These are phyloP conservation scores for Berberis vulgaris DNA, from an alignment of 164 flowering plant species.

Conservation along the genomic window DNA sequence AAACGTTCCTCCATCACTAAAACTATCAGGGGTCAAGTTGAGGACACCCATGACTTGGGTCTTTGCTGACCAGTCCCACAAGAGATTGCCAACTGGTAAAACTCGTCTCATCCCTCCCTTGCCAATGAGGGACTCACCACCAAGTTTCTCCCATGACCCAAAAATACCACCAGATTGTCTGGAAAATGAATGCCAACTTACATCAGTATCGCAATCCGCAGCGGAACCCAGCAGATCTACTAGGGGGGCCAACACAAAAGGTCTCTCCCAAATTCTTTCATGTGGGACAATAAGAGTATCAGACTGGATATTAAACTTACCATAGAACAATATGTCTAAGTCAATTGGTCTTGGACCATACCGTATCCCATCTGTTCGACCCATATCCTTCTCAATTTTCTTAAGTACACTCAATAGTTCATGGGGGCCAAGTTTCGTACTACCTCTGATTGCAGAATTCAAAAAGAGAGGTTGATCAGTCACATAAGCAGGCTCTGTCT, in stretches of 20 bases:
- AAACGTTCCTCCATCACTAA: slow-evolving; percentile 89
- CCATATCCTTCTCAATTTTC: slow-evolving; percentile 76
- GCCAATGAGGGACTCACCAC: slow-evolving; percentile 71
- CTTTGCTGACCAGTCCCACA: slow-evolving; percentile 81
- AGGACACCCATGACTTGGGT: slow-evolving; percentile 84
- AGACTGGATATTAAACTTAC: slow-evolving; percentile 51
- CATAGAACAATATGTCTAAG: slow-evolving; percentile 85
- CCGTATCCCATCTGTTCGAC: slow-evolving; percentile 73
- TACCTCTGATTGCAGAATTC: slow-evolving; percentile 82
- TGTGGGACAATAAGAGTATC: slow-evolving; percentile 76
- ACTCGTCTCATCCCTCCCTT: slow-evolving; percentile 72
- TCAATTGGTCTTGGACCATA: slow-evolving; percentile 97
- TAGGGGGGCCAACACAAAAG: slow-evolving; percentile 90
- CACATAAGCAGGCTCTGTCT: slow-evolving; percentile 88
- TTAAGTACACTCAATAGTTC: slow-evolving; percentile 61
- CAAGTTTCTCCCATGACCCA: slow-evolving; percentile 69
- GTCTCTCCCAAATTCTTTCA: slow-evolving; percentile 91
- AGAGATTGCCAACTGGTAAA: slow-evolving; percentile 50
- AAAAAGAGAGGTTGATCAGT: slow-evolving; percentile 88
- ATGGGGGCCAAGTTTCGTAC: slow-evolving; percentile 70
- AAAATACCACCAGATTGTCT: slow-evolving; percentile 43
- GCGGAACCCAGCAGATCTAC: slow-evolving; percentile 71
- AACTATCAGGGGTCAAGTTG: slow-evolving; percentile 90
- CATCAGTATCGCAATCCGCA: slow-evolving; percentile 48
- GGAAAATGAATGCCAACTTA: slow-evolving; percentile 74